Percentiles rank a stretch among this genome's conserved stretches.
phyloP scores from a whole-genome alignment of 495 filamentous ascomycete species.

The Talaromyces ruber region DNA sequence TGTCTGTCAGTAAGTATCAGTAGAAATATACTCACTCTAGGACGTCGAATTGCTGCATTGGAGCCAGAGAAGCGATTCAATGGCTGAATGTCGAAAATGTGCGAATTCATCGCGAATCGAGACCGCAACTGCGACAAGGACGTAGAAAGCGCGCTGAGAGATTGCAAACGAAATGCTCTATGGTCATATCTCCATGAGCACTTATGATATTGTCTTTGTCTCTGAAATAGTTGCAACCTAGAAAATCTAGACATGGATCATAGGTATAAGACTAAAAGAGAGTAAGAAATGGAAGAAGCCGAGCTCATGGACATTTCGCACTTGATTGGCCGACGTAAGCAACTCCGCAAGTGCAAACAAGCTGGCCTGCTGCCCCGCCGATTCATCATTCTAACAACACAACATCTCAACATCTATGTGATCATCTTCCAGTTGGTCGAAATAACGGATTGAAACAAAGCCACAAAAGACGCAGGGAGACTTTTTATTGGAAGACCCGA shows the following conservation, averaged over 20 bases:
- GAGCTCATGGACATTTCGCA: neutral
- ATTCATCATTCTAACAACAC: conserved; percentile 5
- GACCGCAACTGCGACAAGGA: neutral
- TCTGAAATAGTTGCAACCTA: neutral
- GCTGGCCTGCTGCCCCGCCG: conserved; percentile 12
- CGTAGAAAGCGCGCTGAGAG: neutral
- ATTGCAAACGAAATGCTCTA: neutral
- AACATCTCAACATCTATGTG: neutral
- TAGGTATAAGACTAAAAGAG: neutral
- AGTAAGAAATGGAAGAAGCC: neutral
- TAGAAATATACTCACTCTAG: conserved; percentile 41
- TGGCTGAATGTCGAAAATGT: conserved; percentile 54
- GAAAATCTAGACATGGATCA: neutral
- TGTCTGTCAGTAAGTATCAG: neutral
- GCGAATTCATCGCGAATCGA: conserved; percentile 22
- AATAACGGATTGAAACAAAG: neutral
- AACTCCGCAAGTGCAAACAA: neutral
- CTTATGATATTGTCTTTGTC: neutral
- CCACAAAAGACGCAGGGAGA: neutral
- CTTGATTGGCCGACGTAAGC: neutral
- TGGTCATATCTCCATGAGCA: neutral
- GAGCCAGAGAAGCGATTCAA: conserved; percentile 50
- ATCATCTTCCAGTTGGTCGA: neutral
- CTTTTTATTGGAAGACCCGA: neutral
- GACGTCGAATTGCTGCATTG: conserved; percentile 56